Evolutionary conservation across 73 alveolate species (phyloP).

Genomic region (Paramecium octaurelia): DNA sequence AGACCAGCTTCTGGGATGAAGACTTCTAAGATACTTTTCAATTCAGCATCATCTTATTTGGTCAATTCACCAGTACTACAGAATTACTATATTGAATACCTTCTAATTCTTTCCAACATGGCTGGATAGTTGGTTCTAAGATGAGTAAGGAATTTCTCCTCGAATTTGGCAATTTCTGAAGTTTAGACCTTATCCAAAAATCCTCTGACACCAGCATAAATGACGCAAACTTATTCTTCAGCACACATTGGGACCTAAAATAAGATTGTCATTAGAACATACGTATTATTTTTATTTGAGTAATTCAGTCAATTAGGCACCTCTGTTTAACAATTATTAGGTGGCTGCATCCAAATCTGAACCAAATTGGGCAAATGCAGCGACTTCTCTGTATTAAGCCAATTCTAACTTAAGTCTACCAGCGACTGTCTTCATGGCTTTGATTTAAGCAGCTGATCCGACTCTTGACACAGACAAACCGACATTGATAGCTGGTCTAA

Average conservation of each 20-base stretch:
- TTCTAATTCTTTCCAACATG: conserved; percentile 74
- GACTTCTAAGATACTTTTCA: conserved; percentile 71
- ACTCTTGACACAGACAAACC: conserved; percentile 98
- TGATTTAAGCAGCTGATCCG: conserved; percentile 97
- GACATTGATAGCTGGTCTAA: conserved; percentile 98
- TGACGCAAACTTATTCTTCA: conserved; percentile 92
- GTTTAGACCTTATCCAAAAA: conserved; percentile 89
- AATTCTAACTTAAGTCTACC: conserved; percentile 94
- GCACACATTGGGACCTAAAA: conserved; percentile 81
- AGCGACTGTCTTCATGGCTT: conserved; percentile 97
- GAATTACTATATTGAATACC: neutral
- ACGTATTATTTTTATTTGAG: conserved; percentile 91
- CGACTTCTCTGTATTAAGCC: conserved; percentile 98
- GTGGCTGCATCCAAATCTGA: conserved; percentile 95
- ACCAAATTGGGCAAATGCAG: conserved; percentile 99
- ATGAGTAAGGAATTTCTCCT: conserved; percentile 73
- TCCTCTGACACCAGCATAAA: conserved; percentile 97
- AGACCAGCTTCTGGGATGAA: conserved; percentile 78
- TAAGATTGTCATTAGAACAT: neutral
- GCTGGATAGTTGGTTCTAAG: conserved; percentile 77
- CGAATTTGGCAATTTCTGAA: conserved; percentile 85
- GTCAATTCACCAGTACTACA: conserved; percentile 26
- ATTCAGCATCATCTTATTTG: conserved; percentile 71
- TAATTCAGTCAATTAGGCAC: conserved; percentile 88
- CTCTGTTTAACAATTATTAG: conserved; percentile 93